Percentiles rank a stretch among this genome's conserved stretches.
Conservation (phyloP, 306 rosid genomes). For the Glycine tomentella region DNA sequence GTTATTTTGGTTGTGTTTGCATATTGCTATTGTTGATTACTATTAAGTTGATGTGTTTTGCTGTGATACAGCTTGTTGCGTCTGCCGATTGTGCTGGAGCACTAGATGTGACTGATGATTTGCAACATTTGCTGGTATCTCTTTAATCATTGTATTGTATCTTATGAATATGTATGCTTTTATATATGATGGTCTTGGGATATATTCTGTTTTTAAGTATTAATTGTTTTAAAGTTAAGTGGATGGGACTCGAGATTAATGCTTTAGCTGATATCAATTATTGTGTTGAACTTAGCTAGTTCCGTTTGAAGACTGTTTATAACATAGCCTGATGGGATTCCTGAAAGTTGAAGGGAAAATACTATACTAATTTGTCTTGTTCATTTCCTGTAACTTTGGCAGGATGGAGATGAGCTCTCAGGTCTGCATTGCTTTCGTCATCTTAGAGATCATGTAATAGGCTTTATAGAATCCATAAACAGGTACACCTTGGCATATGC, state of each 20-base stretch:
- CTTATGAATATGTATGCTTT: background rate
- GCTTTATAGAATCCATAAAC: slow-evolving; percentile 92
- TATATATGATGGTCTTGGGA: background rate
- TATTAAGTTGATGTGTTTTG: slow-evolving; percentile 57
- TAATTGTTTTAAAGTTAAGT: background rate
- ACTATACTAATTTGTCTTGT: slow-evolving; percentile 25
- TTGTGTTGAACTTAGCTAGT: slow-evolving; percentile 6
- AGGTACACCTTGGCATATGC: slow-evolving; percentile 57
- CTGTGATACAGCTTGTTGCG: slow-evolving; percentile 94
- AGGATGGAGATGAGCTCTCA: slow-evolving; percentile 98
- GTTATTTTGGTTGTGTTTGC: slow-evolving; percentile 14
- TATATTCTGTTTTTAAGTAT: background rate
- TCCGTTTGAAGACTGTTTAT: slow-evolving; percentile 28
- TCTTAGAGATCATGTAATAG: slow-evolving; percentile 88
- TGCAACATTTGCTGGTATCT: slow-evolving; percentile 85
- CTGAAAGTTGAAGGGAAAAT: slow-evolving; percentile 26
- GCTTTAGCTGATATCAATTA: slow-evolving; percentile 24
- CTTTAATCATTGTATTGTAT: slow-evolving; percentile 25
- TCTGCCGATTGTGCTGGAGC: slow-evolving; percentile 99
- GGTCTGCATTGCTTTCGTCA: slow-evolving; percentile 99
- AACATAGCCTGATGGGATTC: slow-evolving; percentile 17
- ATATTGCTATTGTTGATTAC: background rate
- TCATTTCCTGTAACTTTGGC: slow-evolving; percentile 49
- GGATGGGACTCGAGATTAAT: slow-evolving; percentile 9
- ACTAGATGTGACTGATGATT: slow-evolving; percentile 90